Conservation (phyloP, 2,329 filamentous ascomycete species). For the Lachnellula cervina region DNA sequence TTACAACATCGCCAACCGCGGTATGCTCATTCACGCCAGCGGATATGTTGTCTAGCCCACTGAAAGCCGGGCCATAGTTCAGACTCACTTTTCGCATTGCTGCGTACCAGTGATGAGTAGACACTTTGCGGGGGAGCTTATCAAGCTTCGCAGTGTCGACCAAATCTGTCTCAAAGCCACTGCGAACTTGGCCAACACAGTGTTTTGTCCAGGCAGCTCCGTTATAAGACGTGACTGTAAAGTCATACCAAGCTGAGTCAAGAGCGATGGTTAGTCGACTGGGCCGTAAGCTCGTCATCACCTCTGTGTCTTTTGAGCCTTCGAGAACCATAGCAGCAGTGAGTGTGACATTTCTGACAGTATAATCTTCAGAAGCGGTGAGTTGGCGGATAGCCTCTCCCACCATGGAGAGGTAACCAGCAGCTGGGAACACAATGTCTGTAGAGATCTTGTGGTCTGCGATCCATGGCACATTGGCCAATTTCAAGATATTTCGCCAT, state of each 20-base stretch:
- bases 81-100: constrained; percentile 20
- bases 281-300: constrained; percentile 24
- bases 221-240: constrained; percentile 27
- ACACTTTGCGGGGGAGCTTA: not conserved
- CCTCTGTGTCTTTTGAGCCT: constrained; percentile 18
- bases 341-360: constrained; percentile 1
- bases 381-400: constrained; percentile 12
- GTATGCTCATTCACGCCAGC: not conserved
- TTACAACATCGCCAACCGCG: not conserved
- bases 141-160: not conserved
- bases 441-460: constrained; percentile 45
- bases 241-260: constrained; percentile 28
- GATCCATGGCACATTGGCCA: constrained; percentile 40
- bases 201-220: constrained; percentile 28
- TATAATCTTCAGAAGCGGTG: constrained; percentile 17
- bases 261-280: constrained; percentile 18
- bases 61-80: constrained; percentile 23
- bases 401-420: constrained; percentile 32
- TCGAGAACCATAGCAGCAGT: constrained; percentile 22
- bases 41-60: constrained; percentile 16
- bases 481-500: constrained; percentile 29
- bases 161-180: not conserved
- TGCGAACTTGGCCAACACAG: constrained; percentile 23
- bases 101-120: constrained; percentile 11
- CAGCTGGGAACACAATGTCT: constrained; percentile 45